Evolutionary conservation across 805 yeast genomes (phyloP), one percentile per base, ranked within the genome.

Genomic region (Barnettozyma vustinii): DNA sequence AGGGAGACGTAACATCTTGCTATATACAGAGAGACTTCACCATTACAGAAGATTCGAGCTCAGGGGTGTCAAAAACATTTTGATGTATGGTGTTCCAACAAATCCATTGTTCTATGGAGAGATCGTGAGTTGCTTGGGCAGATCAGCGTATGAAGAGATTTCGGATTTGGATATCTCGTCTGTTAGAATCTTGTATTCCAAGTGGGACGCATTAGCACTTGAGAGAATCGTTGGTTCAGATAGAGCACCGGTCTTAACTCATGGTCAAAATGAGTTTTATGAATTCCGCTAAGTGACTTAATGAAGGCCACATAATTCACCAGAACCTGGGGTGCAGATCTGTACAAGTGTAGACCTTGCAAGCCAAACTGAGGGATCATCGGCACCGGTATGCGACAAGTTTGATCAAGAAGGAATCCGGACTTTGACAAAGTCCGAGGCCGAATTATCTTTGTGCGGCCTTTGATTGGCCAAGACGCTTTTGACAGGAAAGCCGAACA

Each of bases 21-120:
- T 94, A n/a, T 92, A 92, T 67, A 87, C 97, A 0, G 98, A 92
- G 60, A 83, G 99, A 74, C 71, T 92, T 63, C 98, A 94, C 66
- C 94, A 88, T 62, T 94, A 83, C 71, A 80, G 96, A 55, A 76
- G 98, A 46, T 91, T 78, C 64, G 91, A 87, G 50, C 73, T 94
- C 45, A 79, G 76, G 51, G 98, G 98, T 25, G 96, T 88, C 20
- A 84, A 86, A 61, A 85, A 83, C 48, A 75, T 94, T 16, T 64
- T 92, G 7, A 81, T 94, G 70, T 94, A 89, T 65, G 88, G 84
- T 32, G 74, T 87, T 19, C 98, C 99, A 13, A 72, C 83, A 15
- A 90, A 92, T 63, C 96, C 97, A 9, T 62, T 74, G 37, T 94
- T 89, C 62, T 94, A 91, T 66, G 74, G 77, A 27, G 97, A 94